Conservation (phyloP, 441 rosid species). For the Populus hybrid region DNA sequence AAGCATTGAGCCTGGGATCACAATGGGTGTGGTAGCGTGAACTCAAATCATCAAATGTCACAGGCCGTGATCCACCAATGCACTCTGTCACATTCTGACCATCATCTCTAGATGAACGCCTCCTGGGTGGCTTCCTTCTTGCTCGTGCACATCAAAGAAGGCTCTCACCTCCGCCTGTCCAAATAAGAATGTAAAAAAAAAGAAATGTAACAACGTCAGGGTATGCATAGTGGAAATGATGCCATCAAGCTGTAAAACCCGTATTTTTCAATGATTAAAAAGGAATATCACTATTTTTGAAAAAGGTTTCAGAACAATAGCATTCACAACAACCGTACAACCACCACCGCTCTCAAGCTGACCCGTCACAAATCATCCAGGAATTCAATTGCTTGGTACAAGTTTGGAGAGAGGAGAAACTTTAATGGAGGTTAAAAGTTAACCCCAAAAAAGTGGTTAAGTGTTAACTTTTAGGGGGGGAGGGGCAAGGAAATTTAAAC, state of each 20-base stretch:
- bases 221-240: background rate
- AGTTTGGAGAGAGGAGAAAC: background rate
- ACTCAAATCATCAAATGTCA: slow-evolving; percentile 88
- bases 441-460: background rate
- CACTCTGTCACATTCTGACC: slow-evolving; percentile 45
- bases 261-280: background rate
- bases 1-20: slow-evolving; percentile 63
- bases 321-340: background rate
- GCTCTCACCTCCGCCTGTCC: slow-evolving; percentile 91
- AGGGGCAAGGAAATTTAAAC: background rate
- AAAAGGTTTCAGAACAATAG: background rate
- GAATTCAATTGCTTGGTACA: background rate
- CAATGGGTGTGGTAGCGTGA: slow-evolving; percentile 59
- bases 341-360: background rate
- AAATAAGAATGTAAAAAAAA: background rate
- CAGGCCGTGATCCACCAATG: slow-evolving; percentile 72
- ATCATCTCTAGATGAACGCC: slow-evolving; percentile 91
- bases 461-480: background rate
- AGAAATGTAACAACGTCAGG: background rate
- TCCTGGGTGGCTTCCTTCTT: slow-evolving; percentile 95
- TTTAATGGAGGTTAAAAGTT: background rate
- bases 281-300: background rate
- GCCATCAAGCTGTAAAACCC: background rate
- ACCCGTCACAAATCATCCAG: background rate
- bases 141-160: slow-evolving; percentile 95